Base-by-base conservation (phyloP, 495 filamentous ascomycete genomes). In the Xeromyces bisporus region DNA sequence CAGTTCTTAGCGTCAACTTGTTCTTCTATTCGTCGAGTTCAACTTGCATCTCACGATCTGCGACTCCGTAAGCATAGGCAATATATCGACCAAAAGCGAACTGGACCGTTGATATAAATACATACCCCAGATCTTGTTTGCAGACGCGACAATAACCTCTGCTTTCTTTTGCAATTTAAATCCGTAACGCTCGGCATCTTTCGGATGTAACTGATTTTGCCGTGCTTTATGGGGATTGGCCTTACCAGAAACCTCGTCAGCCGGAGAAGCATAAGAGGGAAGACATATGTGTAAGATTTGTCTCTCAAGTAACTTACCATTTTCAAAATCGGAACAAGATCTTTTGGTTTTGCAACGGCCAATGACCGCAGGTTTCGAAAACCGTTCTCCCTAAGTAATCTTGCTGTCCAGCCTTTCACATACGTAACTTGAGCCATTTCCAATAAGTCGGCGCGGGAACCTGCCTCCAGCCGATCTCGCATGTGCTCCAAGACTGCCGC, bases 401-500 rank as follows among this genome's bases (percentile, higher is more conserved):
- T 56, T 31, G 81, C 81, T 0, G 79, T 85, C 34, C 71, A 71
- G 36, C 76, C 80, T 47, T 89, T 86, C 26, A 87, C 67, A 37
- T 69, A 83, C 0, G 76, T 77, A 11, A 87, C 69, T 51, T 80
- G 71, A 0, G 80, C 67, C 41, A 86, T 61, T 15, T 73, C 74
- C 15, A 86, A 55, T 13, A 85, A 58, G 42, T 87, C 80, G 0
- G 77, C 71, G 24, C 66, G 68, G 3, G 80, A 79, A 2, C 81
- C 80, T 0, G 77, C 74, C 48, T 74, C 77, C 3, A 89, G 56
- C 15, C 80, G 60, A 43, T 82, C 78, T 0, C 67, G 70, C 53
- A 82, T 84, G 44, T 86, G 79, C 32, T 83, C 75, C 7, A 89
- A 57, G 1, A 77, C 68, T n/a, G 76, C 73, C 1, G 74, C 74